Evolutionary conservation across 2,329 filamentous ascomycete genomes (phyloP).

Genomic region (Botryotinia narcissicola): DNA sequence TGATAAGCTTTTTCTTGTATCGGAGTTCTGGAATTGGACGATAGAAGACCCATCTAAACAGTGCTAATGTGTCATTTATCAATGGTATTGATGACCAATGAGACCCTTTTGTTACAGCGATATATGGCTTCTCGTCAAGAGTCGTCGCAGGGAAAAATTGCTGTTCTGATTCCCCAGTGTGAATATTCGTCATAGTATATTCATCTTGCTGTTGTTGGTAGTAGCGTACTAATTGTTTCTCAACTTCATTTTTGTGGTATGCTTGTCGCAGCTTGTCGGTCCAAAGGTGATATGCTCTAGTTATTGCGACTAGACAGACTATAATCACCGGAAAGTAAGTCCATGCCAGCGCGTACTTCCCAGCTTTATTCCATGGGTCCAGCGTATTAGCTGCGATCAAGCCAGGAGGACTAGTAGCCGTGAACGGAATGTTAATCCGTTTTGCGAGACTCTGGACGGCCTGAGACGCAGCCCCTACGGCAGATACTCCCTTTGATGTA

Average conservation of each 20-base stretch:
- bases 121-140: constrained; percentile 54
- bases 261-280: constrained; percentile 91
- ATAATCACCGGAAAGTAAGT: constrained; percentile 82
- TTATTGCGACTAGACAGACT: constrained; percentile 61
- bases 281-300: constrained; percentile 85
- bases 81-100: constrained; percentile 71
- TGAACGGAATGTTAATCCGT: constrained; percentile 60
- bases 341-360: constrained; percentile 84
- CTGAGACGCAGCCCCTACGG: constrained; percentile 30
- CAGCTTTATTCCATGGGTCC: constrained; percentile 78
- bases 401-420: constrained; percentile 57
- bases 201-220: constrained; percentile 53
- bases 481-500: constrained; percentile 22
- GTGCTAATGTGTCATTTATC: constrained; percentile 75
- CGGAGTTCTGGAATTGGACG: constrained; percentile 74
- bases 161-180: constrained; percentile 42
- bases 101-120: constrained; percentile 58
- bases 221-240: constrained; percentile 60
- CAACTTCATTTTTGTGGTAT: constrained; percentile 78
- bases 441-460: constrained; percentile 36
- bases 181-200: constrained; percentile 59
- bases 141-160: constrained; percentile 69
- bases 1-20: constrained; percentile 58
- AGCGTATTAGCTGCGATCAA: constrained; percentile 60
- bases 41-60: constrained; percentile 87